Evolutionary conservation across 768 basidiomycete species (phyloP), one percentile per base, ranked within the genome.

Genomic region (Phallus indusiatus): DNA sequence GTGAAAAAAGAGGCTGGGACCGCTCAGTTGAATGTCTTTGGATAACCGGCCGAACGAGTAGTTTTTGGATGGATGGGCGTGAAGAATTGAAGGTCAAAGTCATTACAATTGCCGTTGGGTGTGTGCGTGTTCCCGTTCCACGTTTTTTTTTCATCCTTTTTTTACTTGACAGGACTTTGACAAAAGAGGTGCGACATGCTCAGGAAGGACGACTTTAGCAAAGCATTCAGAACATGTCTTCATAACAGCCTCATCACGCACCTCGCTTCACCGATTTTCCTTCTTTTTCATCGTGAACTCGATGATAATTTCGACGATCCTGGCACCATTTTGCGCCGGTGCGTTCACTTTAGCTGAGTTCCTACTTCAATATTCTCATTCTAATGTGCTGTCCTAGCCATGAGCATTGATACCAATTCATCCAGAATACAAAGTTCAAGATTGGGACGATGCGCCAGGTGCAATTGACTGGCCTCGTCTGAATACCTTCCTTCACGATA

Each of bases 201-300:
- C 88, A 0, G 94, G 95, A 18, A 98, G 97, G 76, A 97, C 95
- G 1, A 92, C 94, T 0, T 81, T 97, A 17, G 93, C 94, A 33
- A 97, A 96, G 70, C 90, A 94, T 68, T 77, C 97, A 55, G 76
- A 24, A 70, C 71, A 3, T 84, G 89, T 56, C 71, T 96, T 21
- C 90, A 92, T 0, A 76, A 83, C 64, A 88, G 90, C 58, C 76
- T 90, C 49, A 88, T 94, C 60, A 79, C 97, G 53, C 94, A 95
- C 71, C 91, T 66, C 63, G 86, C 78, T 6, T 51, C 28, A 28
- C 4, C 7, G 28, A 7, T 37, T 56, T 21, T 52, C 59, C n/a
- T 33, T 28, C 21, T 18, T 51, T n/a, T 63, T 20, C 49, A 34
- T 56, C 53, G 50, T n/a, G n/a, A 63, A 61, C 55, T 22, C n/a